Evolutionary conservation across 805 yeast genomes (phyloP), one percentile per base, ranked within the genome.

Genomic region (Starmerella kuoi): DNA sequence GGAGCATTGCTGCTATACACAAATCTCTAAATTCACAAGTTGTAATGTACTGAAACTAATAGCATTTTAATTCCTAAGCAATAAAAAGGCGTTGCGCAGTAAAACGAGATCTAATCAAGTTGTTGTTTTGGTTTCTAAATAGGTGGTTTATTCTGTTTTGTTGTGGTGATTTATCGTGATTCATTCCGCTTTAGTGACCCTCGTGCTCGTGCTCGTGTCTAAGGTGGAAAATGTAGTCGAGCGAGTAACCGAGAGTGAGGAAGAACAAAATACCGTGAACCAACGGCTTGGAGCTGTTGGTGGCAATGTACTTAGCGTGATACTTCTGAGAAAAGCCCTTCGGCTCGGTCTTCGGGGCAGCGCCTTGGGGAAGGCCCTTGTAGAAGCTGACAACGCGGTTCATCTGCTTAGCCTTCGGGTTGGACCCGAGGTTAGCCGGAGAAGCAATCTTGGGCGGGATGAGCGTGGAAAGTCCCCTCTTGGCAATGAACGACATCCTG

Each of bases 381-480:
- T 88, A 88, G 76, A 91, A 87, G 52, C 83, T 73, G 58, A 88
- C 96, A 58, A 88, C 94, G 64, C 83, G 82, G 54, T 84, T 79
- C 79, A 91, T 84, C 70, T 94, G 84, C 75, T 85, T 84, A 57
- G 97, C 97, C 58, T 88, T 81, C 60, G 96, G 95, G 69, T 86
- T 85, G 48, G 94, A 74, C 47, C 95, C 94, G 55, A 91, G 72
- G 80, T 85, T 87, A 67, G 79, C 74, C 36, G 95, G 91, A 50
- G 96, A 86, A 44, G 95, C 96, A 61, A 88, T 79, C 88, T 88
- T 88, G 65, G 98, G 98, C 57, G 98, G 98, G 62, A 88, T 87
- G 70, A 88, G 74, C 60, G 96, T 81, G 53, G 97, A 86, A 65
- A 88, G 74, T 58, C 79, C 79, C 71, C 98, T 87, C 79, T 83